These are phyloP conservation scores for Penicillium paneum DNA, from an alignment of 2,329 filamentous ascomycete genomes.

Conservation along the genomic window DNA sequence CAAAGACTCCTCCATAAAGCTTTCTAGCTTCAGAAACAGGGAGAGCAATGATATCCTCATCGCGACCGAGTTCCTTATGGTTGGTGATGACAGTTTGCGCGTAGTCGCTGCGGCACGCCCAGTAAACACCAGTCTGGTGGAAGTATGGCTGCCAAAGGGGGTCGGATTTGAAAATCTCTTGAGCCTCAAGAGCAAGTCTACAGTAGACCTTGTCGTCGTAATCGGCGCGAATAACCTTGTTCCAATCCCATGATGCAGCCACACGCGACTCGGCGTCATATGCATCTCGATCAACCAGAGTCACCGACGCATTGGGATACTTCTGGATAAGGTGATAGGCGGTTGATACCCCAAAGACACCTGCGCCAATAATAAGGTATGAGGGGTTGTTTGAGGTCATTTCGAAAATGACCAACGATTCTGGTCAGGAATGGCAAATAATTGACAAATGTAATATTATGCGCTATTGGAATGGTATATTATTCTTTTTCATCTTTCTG, in stretches of 20 bases:
- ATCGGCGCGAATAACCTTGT: slow-evolving; percentile 30
- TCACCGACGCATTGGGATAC: slow-evolving; percentile 28
- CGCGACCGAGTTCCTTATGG: slow-evolving; percentile 50
- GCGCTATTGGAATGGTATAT: not conserved
- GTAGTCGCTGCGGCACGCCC: slow-evolving; percentile 47
- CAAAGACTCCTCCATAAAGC: slow-evolving; percentile 58
- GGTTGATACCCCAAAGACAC: slow-evolving; percentile 30
- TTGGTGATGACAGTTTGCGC: slow-evolving; percentile 50
- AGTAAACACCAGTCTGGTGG: slow-evolving; percentile 53
- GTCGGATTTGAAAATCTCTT: slow-evolving; percentile 38
- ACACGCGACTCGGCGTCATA: slow-evolving; percentile 36
- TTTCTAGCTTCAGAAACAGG: slow-evolving; percentile 53
- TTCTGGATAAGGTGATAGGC: slow-evolving; percentile 30
- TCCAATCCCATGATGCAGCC: slow-evolving; percentile 33
- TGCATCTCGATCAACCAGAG: slow-evolving; percentile 29
- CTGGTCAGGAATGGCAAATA: too few species aligned
- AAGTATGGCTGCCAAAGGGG: slow-evolving; percentile 41
- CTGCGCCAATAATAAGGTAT: slow-evolving; percentile 27
- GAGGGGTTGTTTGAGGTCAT: slow-evolving; percentile 24
- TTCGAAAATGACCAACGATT: not conserved
- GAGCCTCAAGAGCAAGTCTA: slow-evolving; percentile 26
- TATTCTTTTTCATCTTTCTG: not conserved
- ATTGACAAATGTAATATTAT: not conserved
- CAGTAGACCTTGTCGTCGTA: slow-evolving; percentile 31
- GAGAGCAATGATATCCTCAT: slow-evolving; percentile 47